Base-by-base conservation (phyloP, 139 green algal genomes). In the Eudorina sp. region DNA sequence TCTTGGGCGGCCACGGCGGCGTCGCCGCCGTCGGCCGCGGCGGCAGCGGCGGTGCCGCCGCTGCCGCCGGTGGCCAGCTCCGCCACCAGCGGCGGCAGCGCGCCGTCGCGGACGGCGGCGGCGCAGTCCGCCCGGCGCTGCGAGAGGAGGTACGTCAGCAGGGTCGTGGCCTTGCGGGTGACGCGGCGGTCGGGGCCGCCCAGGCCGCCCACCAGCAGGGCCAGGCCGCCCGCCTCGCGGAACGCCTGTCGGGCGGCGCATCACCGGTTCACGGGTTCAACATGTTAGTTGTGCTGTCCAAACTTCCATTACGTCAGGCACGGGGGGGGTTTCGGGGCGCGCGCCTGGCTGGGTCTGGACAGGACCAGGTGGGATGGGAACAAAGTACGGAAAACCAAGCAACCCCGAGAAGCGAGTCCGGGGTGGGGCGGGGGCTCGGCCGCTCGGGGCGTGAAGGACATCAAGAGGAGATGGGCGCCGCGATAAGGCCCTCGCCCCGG, bases 121-220 rank as follows among this genome's bases (percentile, higher is more conserved):
- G 64, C n/a, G 27, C 91, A 80, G 69, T 89, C 84, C 2, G 55
- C 80, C 0, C 80, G 73, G 29, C 81, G 62, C 60, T 87, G 81
- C 0, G 41, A 48, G 29, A 92, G 82, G 62, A 92, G 5, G 72
- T 94, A 92, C 23, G 86, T 40, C 81, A 94, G 82, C 70, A 89
- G 82, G 16, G 86, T 64, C 58, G 90, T 78, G 53, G 88, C 91
- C 80, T 92, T 92, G 76, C 90, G 72, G 9, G 41, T 23, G n/a
- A 92, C n/a, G 25, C 89, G 70, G 16, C 48, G 68, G 58, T 91
- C 88, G 40, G 43, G 1, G 9, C 2, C 27, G 7, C 41, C 25
- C 4, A 84, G 62, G 40, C 51, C 51, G 23, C 36, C 11, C 25
- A 82, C 70, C 51, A 75, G 53, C 9, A 36, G 27, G 13, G 64